Evolutionary conservation across 1,284 basidiomycete species (phyloP).

Genomic region (Mycosarcoma maydis): DNA sequence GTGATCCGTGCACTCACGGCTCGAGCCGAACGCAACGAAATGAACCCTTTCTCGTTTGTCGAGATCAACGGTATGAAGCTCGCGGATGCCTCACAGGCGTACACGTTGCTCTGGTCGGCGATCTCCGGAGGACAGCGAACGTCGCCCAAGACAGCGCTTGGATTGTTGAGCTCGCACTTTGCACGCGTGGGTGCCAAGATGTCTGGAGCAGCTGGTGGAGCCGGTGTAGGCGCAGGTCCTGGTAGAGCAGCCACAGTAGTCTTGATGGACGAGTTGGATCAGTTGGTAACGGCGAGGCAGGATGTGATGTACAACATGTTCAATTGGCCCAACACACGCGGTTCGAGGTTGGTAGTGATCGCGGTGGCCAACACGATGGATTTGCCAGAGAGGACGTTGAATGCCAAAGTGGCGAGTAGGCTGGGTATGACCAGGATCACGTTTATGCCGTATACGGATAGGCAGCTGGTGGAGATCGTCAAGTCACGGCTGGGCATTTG

Average conservation of each 20-base stretch:
- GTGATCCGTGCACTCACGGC: constrained; percentile 76
- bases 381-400: constrained; percentile 91
- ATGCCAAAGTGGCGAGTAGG: constrained; percentile 88
- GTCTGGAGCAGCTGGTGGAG: constrained; percentile 27
- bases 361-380: constrained; percentile 99
- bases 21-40: constrained; percentile 73
- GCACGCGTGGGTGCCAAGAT: constrained; percentile 31
- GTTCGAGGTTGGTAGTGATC: constrained; percentile 88
- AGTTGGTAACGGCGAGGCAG: constrained; percentile 92
- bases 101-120: constrained; percentile 61
- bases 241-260: constrained; percentile 76
- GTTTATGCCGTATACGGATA: constrained; percentile 87
- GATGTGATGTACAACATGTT: constrained; percentile 99
- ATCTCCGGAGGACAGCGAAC: constrained; percentile 49
- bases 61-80: constrained; percentile 94
- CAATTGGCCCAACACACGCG: constrained; percentile 93
- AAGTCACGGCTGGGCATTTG: constrained; percentile 75
- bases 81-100: constrained; percentile 60
- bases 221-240: constrained; percentile 30
- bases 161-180: constrained; percentile 51
- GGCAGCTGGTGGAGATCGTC: constrained; percentile 86
- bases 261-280: constrained; percentile 97
- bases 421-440: constrained; percentile 95
- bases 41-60: constrained; percentile 91
- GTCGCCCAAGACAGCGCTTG: constrained; percentile 57